Percentiles rank a stretch among this genome's conserved stretches.
These are phyloP conservation scores for Microdochium paspali DNA, from an alignment of 2,329 filamentous ascomycete species.

Conservation along the genomic window DNA sequence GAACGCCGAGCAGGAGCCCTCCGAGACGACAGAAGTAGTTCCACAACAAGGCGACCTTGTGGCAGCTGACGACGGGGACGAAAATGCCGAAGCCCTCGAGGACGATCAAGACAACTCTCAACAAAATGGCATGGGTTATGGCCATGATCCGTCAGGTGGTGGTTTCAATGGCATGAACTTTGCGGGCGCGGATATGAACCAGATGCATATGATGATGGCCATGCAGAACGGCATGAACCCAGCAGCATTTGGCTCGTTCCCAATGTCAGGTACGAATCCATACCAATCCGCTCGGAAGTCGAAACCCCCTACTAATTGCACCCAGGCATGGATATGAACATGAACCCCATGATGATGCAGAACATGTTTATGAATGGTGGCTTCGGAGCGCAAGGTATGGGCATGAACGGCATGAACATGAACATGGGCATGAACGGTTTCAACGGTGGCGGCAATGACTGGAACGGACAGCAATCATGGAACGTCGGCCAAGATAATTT, in stretches of 20 bases:
- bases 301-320: background rate
- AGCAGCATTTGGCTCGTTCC: constrained; percentile 46
- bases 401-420: constrained; percentile 66
- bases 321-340: constrained; percentile 73
- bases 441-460: constrained; percentile 65
- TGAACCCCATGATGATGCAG: constrained; percentile 72
- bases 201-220: constrained; percentile 75
- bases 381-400: constrained; percentile 66
- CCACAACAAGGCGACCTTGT: constrained; percentile 11
- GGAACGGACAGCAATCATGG: constrained; percentile 75
- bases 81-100: constrained; percentile 16
- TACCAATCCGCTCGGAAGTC: background rate
- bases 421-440: constrained; percentile 66
- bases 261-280: constrained; percentile 75
- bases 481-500: constrained; percentile 83
- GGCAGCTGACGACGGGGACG: constrained; percentile 13
- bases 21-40: constrained; percentile 11
- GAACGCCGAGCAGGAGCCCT: constrained; percentile 7
- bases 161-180: constrained; percentile 52
- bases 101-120: constrained; percentile 22
- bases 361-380: constrained; percentile 73
- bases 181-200: constrained; percentile 58
- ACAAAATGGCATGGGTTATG: constrained; percentile 17
- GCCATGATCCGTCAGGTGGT: constrained; percentile 30
- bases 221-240: constrained; percentile 60